These are phyloP conservation scores for Oryza meridionalis DNA, from an alignment of 176 grass and related monocot genomes.

Conservation along the genomic window DNA sequence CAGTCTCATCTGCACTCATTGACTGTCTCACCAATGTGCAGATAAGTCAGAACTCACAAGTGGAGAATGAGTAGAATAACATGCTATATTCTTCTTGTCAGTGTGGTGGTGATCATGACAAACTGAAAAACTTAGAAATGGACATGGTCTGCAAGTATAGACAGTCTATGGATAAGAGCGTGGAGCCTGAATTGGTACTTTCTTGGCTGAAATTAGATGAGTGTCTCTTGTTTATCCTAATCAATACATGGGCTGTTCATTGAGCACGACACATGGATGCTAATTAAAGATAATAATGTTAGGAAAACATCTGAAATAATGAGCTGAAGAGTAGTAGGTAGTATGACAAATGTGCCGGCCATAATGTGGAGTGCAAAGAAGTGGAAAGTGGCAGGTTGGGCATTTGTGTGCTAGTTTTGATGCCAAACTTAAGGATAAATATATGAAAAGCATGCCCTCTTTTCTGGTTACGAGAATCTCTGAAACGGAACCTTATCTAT, in stretches of 20 bases:
- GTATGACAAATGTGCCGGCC: neutral
- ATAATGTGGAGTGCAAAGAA: constrained; percentile 21
- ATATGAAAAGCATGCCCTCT: constrained; percentile 50
- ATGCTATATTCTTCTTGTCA: constrained; percentile 26
- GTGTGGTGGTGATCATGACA: constrained; percentile 27
- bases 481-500: constrained; percentile 58
- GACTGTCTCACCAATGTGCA: neutral
- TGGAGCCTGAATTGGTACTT: constrained; percentile 28
- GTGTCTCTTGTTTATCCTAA: constrained; percentile 31
- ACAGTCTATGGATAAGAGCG: constrained; percentile 34
- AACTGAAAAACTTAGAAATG: constrained; percentile 17
- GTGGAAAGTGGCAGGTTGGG: constrained; percentile 1
- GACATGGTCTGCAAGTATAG: neutral
- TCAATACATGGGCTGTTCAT: neutral
- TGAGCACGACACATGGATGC: neutral
- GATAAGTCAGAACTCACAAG: neutral
- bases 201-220: constrained; percentile 14
- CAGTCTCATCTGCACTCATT: constrained; percentile 36
- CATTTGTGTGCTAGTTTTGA: constrained; percentile 31
- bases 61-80: constrained; percentile 1
- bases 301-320: neutral
- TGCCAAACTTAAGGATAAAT: constrained; percentile 33
- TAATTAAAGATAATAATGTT: neutral
- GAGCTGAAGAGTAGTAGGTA: neutral
- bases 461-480: constrained; percentile 48